Evolutionary conservation across 257 asterid species (phyloP), one percentile per base, ranked within the genome.

Genomic region (Knoxia roxburghii): DNA sequence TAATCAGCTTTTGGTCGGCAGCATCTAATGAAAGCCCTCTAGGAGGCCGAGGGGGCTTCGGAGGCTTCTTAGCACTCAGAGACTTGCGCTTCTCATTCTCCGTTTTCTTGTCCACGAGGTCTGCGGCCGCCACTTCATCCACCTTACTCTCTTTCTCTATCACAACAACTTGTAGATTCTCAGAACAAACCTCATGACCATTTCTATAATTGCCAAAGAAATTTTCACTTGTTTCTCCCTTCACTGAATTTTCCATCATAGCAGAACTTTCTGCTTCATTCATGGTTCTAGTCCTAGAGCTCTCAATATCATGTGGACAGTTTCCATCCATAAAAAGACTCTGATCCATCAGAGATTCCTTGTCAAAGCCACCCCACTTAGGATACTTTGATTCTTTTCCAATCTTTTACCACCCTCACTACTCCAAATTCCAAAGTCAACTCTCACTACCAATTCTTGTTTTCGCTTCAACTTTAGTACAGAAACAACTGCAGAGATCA

Each of bases 31-130:
- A 86, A 58, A 84, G 75, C 13, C 89, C 96, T 64, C 88, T 67
- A 0, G 97, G 95, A 26, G 98, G 98, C 0, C 96, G 95, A 1
- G 97, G 93, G 17, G 97, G 97, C 48, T 86, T 86, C 6, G 88
- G 92, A 26, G 89, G 89, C 83, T 83, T 88, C 67, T 89, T 87
- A 21, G 82, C 96, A 68, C 91, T 78, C 69, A 61, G 41, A 2
- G 91, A 76, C 30, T 75, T 74, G 0, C 87, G 80, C 70, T 78
- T 91, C 33, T 84, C 92, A 71, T 81, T 85, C 77, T 77, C 79
- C 2, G 23, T 21, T 59, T 75, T 80, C 79, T 84, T 87, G 57
- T 61, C 82, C 24, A 53, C 58, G 33, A 56, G 53, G 29, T 68
- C 66, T 54, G 56, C 46, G 10, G 17, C 61, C 41, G 56, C 48